These are phyloP conservation scores for Rosellinia necatrix DNA, from an alignment of 2,329 filamentous ascomycete species.

Conservation along the genomic window DNA sequence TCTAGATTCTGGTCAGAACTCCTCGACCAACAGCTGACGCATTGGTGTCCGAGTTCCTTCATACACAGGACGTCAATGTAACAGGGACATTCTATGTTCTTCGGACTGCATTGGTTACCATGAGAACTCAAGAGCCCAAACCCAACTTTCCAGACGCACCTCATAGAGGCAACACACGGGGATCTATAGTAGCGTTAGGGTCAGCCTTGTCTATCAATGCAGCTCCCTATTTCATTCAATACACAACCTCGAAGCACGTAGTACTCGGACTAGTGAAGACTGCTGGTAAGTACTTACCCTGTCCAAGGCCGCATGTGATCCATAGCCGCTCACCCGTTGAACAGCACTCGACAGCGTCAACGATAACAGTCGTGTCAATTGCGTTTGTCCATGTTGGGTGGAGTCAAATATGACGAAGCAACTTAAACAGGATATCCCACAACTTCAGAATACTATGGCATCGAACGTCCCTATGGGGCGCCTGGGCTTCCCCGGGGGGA, in stretches of 20 bases:
- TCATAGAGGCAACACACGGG: constrained; percentile 24
- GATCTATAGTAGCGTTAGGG: constrained; percentile 26
- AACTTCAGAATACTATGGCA: constrained; percentile 5
- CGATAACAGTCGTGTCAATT: constrained; percentile 28
- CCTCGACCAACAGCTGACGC: constrained; percentile 20
- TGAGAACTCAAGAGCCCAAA: constrained; percentile 27
- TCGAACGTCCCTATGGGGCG: constrained; percentile 20
- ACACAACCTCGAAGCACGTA: constrained; percentile 30
- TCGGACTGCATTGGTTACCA: constrained; percentile 5
- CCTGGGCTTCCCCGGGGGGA: constrained; percentile 21
- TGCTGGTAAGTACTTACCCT: constrained; percentile 19
- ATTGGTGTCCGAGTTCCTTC: constrained; percentile 28
- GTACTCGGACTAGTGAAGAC: constrained; percentile 28
- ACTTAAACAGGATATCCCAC: background rate
- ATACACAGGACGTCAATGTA: constrained; percentile 24
- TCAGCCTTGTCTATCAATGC: constrained; percentile 20
- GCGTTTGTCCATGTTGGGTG: constrained; percentile 26
- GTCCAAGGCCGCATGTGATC: background rate
- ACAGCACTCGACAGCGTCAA: constrained; percentile 25
- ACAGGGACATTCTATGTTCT: constrained; percentile 28
- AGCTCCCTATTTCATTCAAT: constrained; percentile 11
- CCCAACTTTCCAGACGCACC: constrained; percentile 8
- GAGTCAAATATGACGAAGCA: constrained; percentile 24
- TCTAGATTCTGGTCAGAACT: background rate
- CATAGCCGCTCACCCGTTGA: background rate